Conservation (phyloP, 331 rosid genomes). For the Arachis monticola region DNA sequence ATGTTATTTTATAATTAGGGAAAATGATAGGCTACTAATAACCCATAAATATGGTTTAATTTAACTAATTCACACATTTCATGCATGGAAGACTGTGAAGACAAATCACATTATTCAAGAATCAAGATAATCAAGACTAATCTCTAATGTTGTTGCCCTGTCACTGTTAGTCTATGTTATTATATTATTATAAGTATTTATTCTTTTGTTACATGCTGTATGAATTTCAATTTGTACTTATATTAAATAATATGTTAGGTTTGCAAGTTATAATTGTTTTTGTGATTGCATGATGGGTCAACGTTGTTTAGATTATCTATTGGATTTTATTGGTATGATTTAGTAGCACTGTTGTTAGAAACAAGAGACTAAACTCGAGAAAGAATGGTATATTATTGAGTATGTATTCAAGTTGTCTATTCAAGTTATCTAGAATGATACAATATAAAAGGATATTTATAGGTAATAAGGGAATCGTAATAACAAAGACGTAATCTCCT, state of each 20-base stretch:
- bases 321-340: not conserved
- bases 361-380: no score
- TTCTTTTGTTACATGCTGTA: not conserved
- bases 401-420: no score
- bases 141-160: not conserved
- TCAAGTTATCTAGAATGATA: no score
- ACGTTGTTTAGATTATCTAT: not conserved
- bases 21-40: constrained; percentile 35
- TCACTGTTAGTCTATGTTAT: not conserved
- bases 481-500: no score
- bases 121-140: constrained; percentile 16
- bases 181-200: not conserved
- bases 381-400: no score
- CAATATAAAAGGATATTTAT: no score
- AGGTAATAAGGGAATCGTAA: no score
- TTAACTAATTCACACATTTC: constrained; percentile 40
- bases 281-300: constrained; percentile 24
- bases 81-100: constrained; percentile 37
- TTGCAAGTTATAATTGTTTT: constrained; percentile 26
- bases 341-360: no score
- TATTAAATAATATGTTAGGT: not conserved
- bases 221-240: constrained; percentile 2
- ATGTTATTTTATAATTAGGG: constrained; percentile 12
- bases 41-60: constrained; percentile 10
- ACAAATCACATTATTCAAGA: constrained; percentile 34